Percentiles rank a stretch among this genome's conserved stretches.
Evolutionary conservation across 805 yeast genomes (phyloP).

Genomic region (Torulaspora gathmanii): DNA sequence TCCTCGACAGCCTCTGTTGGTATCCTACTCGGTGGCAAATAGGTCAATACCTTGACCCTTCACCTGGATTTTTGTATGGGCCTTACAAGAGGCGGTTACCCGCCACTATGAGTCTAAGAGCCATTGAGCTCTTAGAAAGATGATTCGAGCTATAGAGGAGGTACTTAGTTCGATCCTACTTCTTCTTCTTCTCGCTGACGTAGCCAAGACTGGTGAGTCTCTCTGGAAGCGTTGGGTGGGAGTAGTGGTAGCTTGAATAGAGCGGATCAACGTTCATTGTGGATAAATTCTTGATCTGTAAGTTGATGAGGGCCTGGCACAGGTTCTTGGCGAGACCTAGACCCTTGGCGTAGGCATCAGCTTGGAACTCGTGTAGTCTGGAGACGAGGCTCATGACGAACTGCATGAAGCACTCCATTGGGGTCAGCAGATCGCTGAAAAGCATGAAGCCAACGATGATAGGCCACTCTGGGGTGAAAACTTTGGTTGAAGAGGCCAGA

Average conservation of each 20-base stretch:
- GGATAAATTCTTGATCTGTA: conserved; percentile 76
- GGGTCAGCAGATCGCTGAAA: conserved; percentile 73
- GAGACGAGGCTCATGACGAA: conserved; percentile 66
- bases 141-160: background rate
- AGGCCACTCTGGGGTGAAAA: conserved; percentile 50
- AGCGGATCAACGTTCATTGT: conserved; percentile 87
- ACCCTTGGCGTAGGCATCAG: conserved; percentile 78
- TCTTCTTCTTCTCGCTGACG: conserved; percentile 31
- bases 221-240: conserved; percentile 90
- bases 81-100: conserved; percentile 6
- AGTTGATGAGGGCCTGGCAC: conserved; percentile 63
- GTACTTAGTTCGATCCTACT: background rate
- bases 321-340: conserved; percentile 68
- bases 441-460: conserved; percentile 74
- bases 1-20: conserved; percentile 5
- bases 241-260: conserved; percentile 80
- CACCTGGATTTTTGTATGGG: background rate
- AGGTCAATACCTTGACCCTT: conserved; percentile 3
- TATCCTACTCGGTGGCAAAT: conserved; percentile 16
- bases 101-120: background rate
- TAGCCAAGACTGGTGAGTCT: conserved; percentile 70
- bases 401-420: conserved; percentile 64
- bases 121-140: background rate
- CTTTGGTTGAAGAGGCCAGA: conserved; percentile 15
- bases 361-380: conserved; percentile 89